Conservation (phyloP, 331 rosid genomes). For the Quercus tomentella region DNA sequence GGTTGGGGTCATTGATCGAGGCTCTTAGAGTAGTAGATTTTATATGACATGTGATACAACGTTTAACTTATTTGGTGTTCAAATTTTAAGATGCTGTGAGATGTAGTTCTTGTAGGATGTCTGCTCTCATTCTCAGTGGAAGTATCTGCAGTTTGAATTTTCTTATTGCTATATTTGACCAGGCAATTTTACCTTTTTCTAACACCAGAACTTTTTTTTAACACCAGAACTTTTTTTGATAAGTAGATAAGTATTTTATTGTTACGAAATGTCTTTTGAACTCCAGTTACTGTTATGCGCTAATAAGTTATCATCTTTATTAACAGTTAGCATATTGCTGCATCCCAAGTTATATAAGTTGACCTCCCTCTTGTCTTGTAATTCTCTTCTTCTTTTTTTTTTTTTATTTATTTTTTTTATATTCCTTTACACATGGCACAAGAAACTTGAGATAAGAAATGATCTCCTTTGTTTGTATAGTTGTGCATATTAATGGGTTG, state of each 20-base stretch:
- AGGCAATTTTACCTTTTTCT: conserved; percentile 1
- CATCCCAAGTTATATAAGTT: neutral
- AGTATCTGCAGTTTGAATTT: conserved; percentile 20
- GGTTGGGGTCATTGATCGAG: conserved; percentile 43
- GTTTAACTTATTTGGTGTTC: conserved; percentile 32
- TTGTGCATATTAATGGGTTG: neutral
- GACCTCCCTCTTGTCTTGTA: neutral
- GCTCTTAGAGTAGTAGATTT: conserved; percentile 35
- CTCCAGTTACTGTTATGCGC: conserved; percentile 2
- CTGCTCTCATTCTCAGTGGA: conserved; percentile 21
- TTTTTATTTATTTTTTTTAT: neutral
- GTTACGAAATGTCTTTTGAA: neutral
- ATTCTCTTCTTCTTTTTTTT: neutral
- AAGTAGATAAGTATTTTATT: no score
- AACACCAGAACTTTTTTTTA: neutral
- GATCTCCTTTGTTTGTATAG: neutral
- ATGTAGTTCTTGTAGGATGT: conserved; percentile 15
- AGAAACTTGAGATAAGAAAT: neutral
- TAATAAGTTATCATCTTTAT: conserved; percentile 19
- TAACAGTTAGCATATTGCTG: neutral
- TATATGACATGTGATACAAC: conserved; percentile 35
- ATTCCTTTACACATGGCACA: neutral
- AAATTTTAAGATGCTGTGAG: conserved; percentile 38
- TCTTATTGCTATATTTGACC: conserved; percentile 7
- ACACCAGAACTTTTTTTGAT: neutral